Conservation (phyloP, 2,329 filamentous ascomycete genomes). For the Epichloe glyceriae region DNA sequence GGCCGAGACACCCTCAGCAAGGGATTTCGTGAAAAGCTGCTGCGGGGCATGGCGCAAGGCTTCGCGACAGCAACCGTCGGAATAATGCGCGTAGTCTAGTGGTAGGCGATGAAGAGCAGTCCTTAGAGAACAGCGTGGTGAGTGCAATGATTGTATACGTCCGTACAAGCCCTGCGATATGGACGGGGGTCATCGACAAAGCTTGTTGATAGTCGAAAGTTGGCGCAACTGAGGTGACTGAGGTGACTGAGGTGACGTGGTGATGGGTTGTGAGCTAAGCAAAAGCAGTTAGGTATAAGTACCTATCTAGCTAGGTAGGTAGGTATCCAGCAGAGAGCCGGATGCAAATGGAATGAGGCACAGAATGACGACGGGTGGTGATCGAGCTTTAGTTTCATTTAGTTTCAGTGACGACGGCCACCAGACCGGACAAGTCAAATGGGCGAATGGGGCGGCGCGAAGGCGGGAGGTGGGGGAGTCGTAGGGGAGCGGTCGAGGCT, state of each 20-base stretch:
- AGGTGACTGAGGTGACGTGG: neutral
- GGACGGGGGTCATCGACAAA: neutral
- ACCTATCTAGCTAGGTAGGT: too few species aligned
- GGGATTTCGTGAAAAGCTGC: slow-evolving; percentile 41
- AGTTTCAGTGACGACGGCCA: neutral
- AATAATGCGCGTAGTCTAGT: neutral
- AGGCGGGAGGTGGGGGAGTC: neutral
- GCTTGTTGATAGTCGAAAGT: neutral
- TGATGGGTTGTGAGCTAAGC: neutral
- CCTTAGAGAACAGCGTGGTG: neutral
- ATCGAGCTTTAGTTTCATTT: too few species aligned
- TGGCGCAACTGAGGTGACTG: neutral
- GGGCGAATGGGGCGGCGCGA: neutral
- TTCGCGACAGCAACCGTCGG: neutral
- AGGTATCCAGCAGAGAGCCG: neutral
- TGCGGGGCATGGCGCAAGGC: slow-evolving; percentile 26
- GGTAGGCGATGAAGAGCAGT: neutral
- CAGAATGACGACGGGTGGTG: neutral
- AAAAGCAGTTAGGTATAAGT: neutral
- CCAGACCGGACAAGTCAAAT: neutral
- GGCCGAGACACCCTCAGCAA: slow-evolving; percentile 63
- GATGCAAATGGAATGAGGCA: neutral
- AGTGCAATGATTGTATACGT: neutral
- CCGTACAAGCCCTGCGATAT: neutral
- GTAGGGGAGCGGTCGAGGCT: too few species aligned